Conservation (phyloP, 2,329 filamentous ascomycete species). For the Madurella mycetomatis region DNA sequence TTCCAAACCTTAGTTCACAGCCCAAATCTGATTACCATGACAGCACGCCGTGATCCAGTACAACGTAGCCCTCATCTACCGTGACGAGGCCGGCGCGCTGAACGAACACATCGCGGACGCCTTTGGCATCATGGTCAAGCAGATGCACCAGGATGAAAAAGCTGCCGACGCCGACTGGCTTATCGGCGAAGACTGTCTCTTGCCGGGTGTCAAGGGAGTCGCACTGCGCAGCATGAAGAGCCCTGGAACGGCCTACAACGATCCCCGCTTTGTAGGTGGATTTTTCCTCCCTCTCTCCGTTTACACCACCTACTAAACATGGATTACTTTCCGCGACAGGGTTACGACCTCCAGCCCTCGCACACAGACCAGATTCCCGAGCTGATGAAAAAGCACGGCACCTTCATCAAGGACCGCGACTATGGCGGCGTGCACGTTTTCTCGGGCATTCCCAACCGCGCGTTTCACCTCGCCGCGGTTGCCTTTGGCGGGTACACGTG, state of each 20-base stretch:
- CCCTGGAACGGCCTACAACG: conserved; percentile 50
- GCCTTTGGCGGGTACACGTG: conserved; percentile 50
- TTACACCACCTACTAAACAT: background rate
- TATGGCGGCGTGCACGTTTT: conserved; percentile 52
- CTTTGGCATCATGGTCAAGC: conserved; percentile 56
- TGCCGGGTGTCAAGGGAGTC: conserved; percentile 47
- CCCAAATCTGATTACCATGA: background rate
- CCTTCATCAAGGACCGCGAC: conserved; percentile 34
- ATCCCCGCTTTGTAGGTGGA: conserved; percentile 43
- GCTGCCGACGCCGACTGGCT: conserved; percentile 50
- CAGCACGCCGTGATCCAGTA: conserved; percentile 49
- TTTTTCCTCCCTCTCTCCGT: background rate
- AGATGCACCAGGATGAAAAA: conserved; percentile 43
- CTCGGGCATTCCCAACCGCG: conserved; percentile 55
- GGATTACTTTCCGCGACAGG: background rate
- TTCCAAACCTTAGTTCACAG: background rate
- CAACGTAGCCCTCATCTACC: conserved; percentile 47
- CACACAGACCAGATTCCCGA: background rate
- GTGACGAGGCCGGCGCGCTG: conserved; percentile 49
- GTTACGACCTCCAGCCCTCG: background rate
- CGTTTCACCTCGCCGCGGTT: conserved; percentile 47
- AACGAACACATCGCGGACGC: conserved; percentile 55
- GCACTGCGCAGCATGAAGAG: conserved; percentile 52
- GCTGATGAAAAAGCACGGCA: background rate
- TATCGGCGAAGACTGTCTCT: conserved; percentile 49